These are phyloP conservation scores for Adiantum capillusveneris DNA, from an alignment of 75 land plant species.

Conservation along the genomic window DNA sequence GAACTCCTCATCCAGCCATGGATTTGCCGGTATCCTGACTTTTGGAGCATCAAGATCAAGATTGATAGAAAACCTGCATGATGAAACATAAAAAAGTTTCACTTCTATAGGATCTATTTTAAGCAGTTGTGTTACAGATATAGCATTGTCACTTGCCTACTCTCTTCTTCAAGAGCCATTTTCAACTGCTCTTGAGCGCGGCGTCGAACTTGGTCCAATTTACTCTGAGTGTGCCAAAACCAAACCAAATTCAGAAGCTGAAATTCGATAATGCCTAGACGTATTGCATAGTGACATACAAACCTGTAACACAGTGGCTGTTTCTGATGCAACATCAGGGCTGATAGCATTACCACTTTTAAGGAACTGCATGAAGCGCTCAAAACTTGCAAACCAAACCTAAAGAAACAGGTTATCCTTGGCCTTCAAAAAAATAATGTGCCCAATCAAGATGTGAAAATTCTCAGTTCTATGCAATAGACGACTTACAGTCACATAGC, in stretches of 20 bases:
- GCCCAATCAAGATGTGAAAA: too few relatives aligned
- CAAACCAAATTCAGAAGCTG: too few relatives aligned
- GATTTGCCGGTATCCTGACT: slow-evolving; percentile 59
- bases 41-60: slow-evolving; percentile 98
- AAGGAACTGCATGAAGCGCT: slow-evolving; percentile 65
- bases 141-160: slow-evolving; percentile 40
- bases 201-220: slow-evolving; percentile 84
- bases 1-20: slow-evolving; percentile 16
- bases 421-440: too few relatives aligned
- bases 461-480: too few relatives aligned
- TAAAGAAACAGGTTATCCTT: slow-evolving; percentile 10
- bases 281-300: too few relatives aligned
- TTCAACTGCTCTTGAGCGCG: slow-evolving; percentile 90
- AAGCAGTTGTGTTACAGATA: too few relatives aligned
- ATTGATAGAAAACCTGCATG: slow-evolving; percentile 76
- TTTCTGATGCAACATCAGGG: slow-evolving; percentile 81
- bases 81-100: background rate
- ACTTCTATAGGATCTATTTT: too few relatives aligned
- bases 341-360: slow-evolving; percentile 83
- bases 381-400: slow-evolving; percentile 81
- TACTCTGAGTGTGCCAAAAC: slow-evolving; percentile 41
- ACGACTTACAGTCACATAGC: slow-evolving; percentile 73
- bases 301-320: slow-evolving; percentile 97
- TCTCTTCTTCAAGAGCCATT: slow-evolving; percentile 72
- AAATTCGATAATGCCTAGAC: too few relatives aligned